phyloP scores from a whole-genome alignment of 768 basidiomycete species.

The Auriscalpium microsporum region DNA sequence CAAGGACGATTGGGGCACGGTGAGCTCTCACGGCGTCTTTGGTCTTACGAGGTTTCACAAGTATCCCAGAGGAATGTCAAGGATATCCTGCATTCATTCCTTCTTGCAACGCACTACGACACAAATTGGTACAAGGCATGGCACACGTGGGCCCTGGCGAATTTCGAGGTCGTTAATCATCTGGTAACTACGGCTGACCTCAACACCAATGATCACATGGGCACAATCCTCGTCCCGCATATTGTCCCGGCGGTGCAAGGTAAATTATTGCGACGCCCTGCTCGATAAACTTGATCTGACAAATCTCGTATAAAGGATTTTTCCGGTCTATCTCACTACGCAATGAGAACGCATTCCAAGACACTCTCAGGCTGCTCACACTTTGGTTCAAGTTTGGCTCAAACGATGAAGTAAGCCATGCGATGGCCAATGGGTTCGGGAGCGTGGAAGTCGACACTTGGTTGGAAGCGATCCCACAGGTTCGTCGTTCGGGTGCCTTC shows the following conservation, averaged over 20 bases:
- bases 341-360: conserved; percentile 87
- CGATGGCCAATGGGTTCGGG: conserved; percentile 80
- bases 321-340: conserved; percentile 90
- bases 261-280: conserved; percentile 19
- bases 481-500: conserved; percentile 20
- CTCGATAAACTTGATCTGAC: not conserved
- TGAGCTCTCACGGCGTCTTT: conserved; percentile 29
- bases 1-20: conserved; percentile 67
- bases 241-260: conserved; percentile 90
- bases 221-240: conserved; percentile 65
- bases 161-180: conserved; percentile 85
- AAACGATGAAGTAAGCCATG: conserved; percentile 80
- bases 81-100: conserved; percentile 78
- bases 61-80: conserved; percentile 58
- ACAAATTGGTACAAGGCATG: conserved; percentile 99
- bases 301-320: conserved; percentile 48
- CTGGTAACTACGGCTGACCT: conserved; percentile 61
- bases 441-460: conserved; percentile 94
- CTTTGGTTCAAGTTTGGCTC: conserved; percentile 98
- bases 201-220: conserved; percentile 47
- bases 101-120: conserved; percentile 84
- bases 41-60: not conserved
- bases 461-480: conserved; percentile 98
- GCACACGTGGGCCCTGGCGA: conserved; percentile 97
- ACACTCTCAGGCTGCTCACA: conserved; percentile 85